Percentiles rank a stretch among this genome's conserved stretches.
Conservation (phyloP, 2,329 filamentous ascomycete species). For the Hypoxylon sp. region DNA sequence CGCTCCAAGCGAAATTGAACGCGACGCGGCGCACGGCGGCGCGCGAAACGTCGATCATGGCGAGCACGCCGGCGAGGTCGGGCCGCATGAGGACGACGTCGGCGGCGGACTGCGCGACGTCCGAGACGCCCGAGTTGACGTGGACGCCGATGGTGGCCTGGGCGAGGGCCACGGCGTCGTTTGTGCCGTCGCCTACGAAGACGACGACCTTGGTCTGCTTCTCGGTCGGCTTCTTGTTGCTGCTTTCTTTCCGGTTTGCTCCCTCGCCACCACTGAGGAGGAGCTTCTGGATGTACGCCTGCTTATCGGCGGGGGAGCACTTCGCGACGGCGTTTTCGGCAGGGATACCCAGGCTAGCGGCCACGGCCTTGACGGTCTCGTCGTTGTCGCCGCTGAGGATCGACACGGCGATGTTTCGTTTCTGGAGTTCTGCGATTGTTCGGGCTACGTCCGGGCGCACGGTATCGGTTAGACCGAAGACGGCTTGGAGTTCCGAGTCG, state of each 20-base stretch:
- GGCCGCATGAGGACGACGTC: constrained; percentile 77
- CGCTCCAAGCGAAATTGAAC: constrained; percentile 80
- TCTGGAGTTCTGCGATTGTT: constrained; percentile 57
- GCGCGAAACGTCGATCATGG: constrained; percentile 68
- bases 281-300: constrained; percentile 60
- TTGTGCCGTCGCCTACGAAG: constrained; percentile 84
- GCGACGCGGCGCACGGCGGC: constrained; percentile 65
- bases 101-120: constrained; percentile 76
- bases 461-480: constrained; percentile 64
- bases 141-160: constrained; percentile 80
- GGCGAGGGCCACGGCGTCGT: constrained; percentile 81
- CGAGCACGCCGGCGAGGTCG: constrained; percentile 68
- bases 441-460: constrained; percentile 60
- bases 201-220: constrained; percentile 62
- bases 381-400: constrained; percentile 68
- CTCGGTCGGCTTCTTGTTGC: neutral
- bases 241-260: neutral
- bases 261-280: constrained; percentile 36
- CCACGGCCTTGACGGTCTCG: constrained; percentile 62
- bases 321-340: constrained; percentile 58
- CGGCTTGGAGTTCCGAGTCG: constrained; percentile 55
- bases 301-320: constrained; percentile 63
- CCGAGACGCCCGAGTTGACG: constrained; percentile 69
- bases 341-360: constrained; percentile 59
- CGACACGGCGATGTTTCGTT: constrained; percentile 60